Percentiles rank a stretch among this genome's conserved stretches.
phyloP scores from a whole-genome alignment of 305 asterid genomes.

The Solanum hybrid region DNA sequence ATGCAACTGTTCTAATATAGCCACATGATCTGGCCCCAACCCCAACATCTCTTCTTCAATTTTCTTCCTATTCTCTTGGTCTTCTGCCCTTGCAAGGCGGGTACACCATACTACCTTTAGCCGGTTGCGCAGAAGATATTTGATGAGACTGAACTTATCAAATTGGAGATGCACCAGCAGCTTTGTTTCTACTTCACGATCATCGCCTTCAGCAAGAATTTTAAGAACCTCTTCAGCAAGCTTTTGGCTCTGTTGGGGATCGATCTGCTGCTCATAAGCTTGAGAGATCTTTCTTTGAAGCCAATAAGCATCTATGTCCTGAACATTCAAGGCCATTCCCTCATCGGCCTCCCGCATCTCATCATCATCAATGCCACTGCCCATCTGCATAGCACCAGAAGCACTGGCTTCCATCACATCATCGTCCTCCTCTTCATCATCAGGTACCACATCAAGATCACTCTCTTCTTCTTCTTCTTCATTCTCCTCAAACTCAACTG shows the following conservation, averaged over 20 bases:
- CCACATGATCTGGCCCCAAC: constrained; percentile 61
- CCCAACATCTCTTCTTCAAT: constrained; percentile 87
- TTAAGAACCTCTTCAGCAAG: constrained; percentile 91
- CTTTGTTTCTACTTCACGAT: constrained; percentile 83
- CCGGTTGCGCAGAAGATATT: constrained; percentile 68
- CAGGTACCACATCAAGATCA: constrained; percentile 76
- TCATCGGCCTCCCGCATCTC: constrained; percentile 63
- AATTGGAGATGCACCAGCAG: constrained; percentile 76
- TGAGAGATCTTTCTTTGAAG: constrained; percentile 96
- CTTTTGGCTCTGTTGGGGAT: constrained; percentile 91
- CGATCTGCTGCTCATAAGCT: constrained; percentile 87
- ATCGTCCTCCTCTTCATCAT: constrained; percentile 63
- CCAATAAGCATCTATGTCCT: constrained; percentile 98
- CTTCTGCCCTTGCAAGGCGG: constrained; percentile 93
- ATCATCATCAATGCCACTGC: constrained; percentile 86
- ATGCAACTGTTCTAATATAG: constrained; percentile 88
- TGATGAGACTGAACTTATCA: constrained; percentile 75
- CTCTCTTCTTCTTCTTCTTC: constrained; percentile 82
- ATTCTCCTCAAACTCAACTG: constrained; percentile 60
- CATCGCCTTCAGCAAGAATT: constrained; percentile 90
- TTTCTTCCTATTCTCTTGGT: constrained; percentile 68
- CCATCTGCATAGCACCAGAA: constrained; percentile 91
- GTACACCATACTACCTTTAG: constrained; percentile 96
- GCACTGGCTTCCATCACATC: constrained; percentile 44
- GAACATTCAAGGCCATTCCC: constrained; percentile 88